Evolutionary conservation across 2,329 filamentous ascomycete species (phyloP).

Genomic region (Sarocladium oryzae): DNA sequence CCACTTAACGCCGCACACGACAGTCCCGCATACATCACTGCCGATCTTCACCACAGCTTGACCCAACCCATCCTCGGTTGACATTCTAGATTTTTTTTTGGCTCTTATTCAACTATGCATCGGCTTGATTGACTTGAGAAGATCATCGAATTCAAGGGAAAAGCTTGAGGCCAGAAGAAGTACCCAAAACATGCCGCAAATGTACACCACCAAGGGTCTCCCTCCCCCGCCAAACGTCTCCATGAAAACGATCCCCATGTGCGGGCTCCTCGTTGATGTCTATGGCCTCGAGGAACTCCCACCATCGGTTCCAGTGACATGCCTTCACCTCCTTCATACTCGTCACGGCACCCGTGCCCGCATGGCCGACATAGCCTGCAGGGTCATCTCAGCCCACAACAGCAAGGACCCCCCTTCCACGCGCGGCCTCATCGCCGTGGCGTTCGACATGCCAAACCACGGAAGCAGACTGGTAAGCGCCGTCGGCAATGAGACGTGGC

Average conservation of each 20-base stretch:
- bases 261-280: conserved; percentile 71
- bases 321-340: conserved; percentile 88
- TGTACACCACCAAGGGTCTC: conserved; percentile 28
- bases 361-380: conserved; percentile 71
- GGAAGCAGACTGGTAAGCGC: conserved; percentile 64
- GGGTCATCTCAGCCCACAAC: conserved; percentile 58
- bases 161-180: background rate
- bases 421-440: conserved; percentile 67
- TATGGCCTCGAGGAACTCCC: conserved; percentile 75
- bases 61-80: too few relatives aligned
- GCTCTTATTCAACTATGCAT: too few relatives aligned
- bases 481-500: conserved; percentile 71
- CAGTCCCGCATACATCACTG: too few relatives aligned
- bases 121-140: too few relatives aligned
- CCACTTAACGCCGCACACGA: too few relatives aligned
- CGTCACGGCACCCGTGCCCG: conserved; percentile 61
- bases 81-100: too few relatives aligned
- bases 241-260: conserved; percentile 60
- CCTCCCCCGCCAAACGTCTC: conserved; percentile 49
- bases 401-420: conserved; percentile 19
- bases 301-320: conserved; percentile 53
- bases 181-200: conserved; percentile 15
- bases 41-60: too few relatives aligned
- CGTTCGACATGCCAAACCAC: conserved; percentile 93
- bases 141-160: too few relatives aligned